Percentiles rank a stretch among this genome's conserved stretches.
phyloP scores from a whole-genome alignment of 2,329 filamentous ascomycete genomes.

The Claviceps cyperi region DNA sequence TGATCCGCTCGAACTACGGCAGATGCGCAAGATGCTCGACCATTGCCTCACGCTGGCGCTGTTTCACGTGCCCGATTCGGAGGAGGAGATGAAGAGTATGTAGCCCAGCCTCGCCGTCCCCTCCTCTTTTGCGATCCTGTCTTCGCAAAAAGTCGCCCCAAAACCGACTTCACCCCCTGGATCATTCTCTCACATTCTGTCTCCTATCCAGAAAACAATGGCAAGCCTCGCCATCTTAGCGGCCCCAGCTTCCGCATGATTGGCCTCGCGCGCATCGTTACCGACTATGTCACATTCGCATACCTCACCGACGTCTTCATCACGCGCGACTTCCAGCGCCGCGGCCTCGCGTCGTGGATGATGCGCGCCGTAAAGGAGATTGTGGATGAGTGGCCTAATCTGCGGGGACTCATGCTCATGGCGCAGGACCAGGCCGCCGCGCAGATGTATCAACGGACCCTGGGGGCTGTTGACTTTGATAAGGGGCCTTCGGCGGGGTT shows the following conservation, averaged over 20 bases:
- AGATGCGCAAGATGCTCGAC: conserved; percentile 36
- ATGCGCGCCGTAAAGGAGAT: conserved; percentile 45
- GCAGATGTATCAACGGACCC: conserved; percentile 31
- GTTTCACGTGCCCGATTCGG: conserved; percentile 30
- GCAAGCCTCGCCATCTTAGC: conserved; percentile 15
- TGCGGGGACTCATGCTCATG: conserved; percentile 45
- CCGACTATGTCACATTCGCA: conserved; percentile 53
- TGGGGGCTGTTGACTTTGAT: conserved; percentile 30
- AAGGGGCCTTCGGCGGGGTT: conserved; percentile 26
- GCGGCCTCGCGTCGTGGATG: conserved; percentile 51
- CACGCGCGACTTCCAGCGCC: conserved; percentile 40
- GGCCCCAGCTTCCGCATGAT: conserved; percentile 22
- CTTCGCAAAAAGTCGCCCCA: not conserved
- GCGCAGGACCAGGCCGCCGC: conserved; percentile 26
- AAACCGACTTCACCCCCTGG: not conserved
- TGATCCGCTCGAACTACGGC: conserved; percentile 30
- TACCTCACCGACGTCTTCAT: conserved; percentile 58
- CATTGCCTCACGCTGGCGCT: conserved; percentile 47
- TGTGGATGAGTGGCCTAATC: conserved; percentile 38
- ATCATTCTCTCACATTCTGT: not conserved
- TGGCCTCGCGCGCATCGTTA: conserved; percentile 42
- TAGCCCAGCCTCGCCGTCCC: conserved; percentile 4
- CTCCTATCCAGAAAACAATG: conserved; percentile 15
- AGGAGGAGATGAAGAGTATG: conserved; percentile 25
- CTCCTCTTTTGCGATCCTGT: not conserved